These are phyloP conservation scores for Rhizophora apiculata DNA, from an alignment of 345 rosid genomes.

Conservation along the genomic window DNA sequence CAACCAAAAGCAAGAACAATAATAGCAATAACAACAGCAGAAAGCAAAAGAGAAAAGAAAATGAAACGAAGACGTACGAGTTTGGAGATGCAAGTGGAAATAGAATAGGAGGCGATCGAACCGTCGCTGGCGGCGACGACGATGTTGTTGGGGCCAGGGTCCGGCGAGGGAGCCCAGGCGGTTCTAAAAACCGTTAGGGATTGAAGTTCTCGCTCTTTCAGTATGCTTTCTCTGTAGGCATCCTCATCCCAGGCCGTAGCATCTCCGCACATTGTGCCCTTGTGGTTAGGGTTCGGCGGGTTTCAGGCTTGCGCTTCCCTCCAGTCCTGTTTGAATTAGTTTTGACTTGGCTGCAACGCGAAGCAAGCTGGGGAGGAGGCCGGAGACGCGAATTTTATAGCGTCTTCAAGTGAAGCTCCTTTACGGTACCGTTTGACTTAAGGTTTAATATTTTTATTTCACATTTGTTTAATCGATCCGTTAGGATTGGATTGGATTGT, in stretches of 20 bases:
- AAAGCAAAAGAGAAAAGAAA: neutral
- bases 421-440: no score
- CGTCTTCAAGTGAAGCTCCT: no score
- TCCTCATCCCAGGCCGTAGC: slow-evolving; percentile 80
- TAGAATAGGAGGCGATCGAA: slow-evolving; percentile 62
- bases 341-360: neutral
- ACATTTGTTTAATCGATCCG: no score
- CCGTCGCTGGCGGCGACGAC: slow-evolving; percentile 85
- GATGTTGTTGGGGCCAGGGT: slow-evolving; percentile 52
- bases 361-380: no score
- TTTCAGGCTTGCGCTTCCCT: neutral
- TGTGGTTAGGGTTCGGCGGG: neutral
- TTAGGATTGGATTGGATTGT: no score
- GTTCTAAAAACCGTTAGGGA: slow-evolving; percentile 75
- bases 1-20: no score
- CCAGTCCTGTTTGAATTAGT: neutral
- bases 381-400: no score
- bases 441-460: no score
- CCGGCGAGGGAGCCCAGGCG: slow-evolving; percentile 66
- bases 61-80: slow-evolving; percentile 31
- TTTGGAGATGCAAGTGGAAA: slow-evolving; percentile 59
- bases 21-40: no score
- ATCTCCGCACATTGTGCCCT: slow-evolving; percentile 29
- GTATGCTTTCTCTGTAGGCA: slow-evolving; percentile 59
- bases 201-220: slow-evolving; percentile 63